Percentiles rank a stretch among this genome's conserved stretches.
phyloP scores from a whole-genome alignment of 441 rosid species.

The Pelargonium myrrhifolium region DNA sequence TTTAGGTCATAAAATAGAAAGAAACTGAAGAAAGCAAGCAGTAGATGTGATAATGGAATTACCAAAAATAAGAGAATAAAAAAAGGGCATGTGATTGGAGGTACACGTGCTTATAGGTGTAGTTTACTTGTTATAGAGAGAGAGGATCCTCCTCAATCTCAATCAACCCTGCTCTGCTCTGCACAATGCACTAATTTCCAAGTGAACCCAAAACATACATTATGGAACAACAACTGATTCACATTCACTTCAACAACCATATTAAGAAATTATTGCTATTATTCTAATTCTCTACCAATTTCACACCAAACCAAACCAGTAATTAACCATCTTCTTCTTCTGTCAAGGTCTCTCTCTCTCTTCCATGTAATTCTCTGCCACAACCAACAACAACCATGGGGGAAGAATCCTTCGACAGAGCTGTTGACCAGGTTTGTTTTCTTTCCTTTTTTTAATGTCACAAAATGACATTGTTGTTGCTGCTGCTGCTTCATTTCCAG shows the following conservation, averaged over 20 bases:
- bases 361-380: no score
- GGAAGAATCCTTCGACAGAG: background rate
- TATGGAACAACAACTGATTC: background rate
- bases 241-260: background rate
- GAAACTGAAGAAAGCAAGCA: no score
- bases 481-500: background rate
- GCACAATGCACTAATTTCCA: background rate
- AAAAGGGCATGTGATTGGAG: no score
- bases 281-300: background rate
- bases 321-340: background rate
- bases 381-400: background rate
- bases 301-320: no score
- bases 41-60: no score
- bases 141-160: no score
- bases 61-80: no score
- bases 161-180: background rate
- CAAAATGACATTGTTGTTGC: background rate
- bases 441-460: background rate
- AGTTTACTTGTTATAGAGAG: no score
- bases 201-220: background rate
- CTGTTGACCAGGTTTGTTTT: background rate
- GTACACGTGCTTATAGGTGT: no score
- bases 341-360: no score
- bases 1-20: no score
- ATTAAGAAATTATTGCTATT: background rate